These are phyloP conservation scores for Paramyrothecium sp. DNA, from an alignment of 2,329 filamentous ascomycete species.

Conservation along the genomic window DNA sequence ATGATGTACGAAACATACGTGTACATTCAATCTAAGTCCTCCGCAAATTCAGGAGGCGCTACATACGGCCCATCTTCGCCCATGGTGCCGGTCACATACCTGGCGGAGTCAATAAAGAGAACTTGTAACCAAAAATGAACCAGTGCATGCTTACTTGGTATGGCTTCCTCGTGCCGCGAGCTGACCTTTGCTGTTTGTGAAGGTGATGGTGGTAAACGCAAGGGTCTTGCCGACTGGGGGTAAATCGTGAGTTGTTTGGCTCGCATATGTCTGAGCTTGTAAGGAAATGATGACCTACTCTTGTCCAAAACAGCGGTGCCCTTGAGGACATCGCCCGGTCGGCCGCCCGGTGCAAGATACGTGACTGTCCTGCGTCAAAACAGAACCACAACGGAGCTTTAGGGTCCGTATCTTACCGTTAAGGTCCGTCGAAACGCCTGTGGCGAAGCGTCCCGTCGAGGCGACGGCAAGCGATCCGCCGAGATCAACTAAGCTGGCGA, in stretches of 20 bases:
- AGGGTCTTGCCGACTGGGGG: slow-evolving; percentile 59
- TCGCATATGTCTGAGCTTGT: neutral
- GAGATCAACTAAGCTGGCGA: slow-evolving; percentile 72
- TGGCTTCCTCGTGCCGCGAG: slow-evolving; percentile 63
- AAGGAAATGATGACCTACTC: slow-evolving; percentile 39
- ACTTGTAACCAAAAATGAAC: too few species aligned
- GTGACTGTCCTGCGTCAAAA: slow-evolving; percentile 44
- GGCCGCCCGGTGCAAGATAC: slow-evolving; percentile 58
- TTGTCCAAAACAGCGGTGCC: slow-evolving; percentile 61
- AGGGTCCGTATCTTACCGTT: slow-evolving; percentile 46
- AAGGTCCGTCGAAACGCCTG: slow-evolving; percentile 64
- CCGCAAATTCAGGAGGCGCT: slow-evolving; percentile 30
- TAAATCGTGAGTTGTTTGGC: neutral
- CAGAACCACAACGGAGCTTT: neutral
- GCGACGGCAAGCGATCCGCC: slow-evolving; percentile 65
- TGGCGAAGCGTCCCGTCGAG: slow-evolving; percentile 60
- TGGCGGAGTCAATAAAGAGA: slow-evolving; percentile 16
- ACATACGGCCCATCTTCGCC: slow-evolving; percentile 34
- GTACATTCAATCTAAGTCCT: slow-evolving; percentile 29
- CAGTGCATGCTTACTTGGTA: slow-evolving; percentile 52
- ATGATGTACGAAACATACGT: neutral
- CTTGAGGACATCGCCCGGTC: slow-evolving; percentile 53
- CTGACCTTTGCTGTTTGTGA: slow-evolving; percentile 57
- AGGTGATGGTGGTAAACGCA: slow-evolving; percentile 60
- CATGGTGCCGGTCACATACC: slow-evolving; percentile 41